These are phyloP conservation scores for Coniella lustricola DNA, from an alignment of 2,329 filamentous ascomycete genomes.

Conservation along the genomic window DNA sequence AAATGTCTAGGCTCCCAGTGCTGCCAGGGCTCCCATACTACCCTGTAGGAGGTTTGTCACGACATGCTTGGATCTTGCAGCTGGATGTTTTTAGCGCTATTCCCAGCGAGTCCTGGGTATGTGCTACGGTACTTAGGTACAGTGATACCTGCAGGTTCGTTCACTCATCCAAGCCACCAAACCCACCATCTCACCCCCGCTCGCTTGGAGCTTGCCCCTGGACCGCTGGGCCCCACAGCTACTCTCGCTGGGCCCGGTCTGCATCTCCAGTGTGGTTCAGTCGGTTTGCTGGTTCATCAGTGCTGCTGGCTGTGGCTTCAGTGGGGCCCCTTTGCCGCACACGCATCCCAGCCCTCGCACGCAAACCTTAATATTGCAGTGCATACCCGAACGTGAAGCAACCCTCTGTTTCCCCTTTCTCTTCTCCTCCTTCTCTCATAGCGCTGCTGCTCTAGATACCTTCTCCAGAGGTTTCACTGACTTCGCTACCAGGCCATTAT, in stretches of 20 bases:
- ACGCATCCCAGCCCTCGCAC: neutral
- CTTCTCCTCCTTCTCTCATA: slow-evolving; percentile 5
- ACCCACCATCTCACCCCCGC: no score
- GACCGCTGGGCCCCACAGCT: neutral
- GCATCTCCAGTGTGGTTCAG: neutral
- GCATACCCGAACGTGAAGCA: slow-evolving; percentile 10
- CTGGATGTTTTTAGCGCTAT: no score
- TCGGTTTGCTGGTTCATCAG: no score
- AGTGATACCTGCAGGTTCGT: no score
- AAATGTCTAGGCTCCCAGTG: no score
- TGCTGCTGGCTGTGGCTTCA: neutral
- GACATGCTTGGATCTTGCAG: no score
- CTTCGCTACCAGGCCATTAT: slow-evolving; percentile 5
- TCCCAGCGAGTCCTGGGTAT: no score
- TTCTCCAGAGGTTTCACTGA: neutral
- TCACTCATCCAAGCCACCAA: no score
- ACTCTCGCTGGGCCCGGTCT: neutral
- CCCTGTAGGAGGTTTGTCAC: no score
- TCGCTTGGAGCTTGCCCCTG: neutral
- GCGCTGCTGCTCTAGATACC: slow-evolving; percentile 4
- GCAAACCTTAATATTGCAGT: slow-evolving; percentile 14
- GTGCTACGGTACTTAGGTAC: no score
- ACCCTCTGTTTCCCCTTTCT: neutral
- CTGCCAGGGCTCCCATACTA: no score
- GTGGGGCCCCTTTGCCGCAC: neutral